Evolutionary conservation across 352 stramenopile genomes (phyloP).

Genomic region (Phytopythium kandeliae): DNA sequence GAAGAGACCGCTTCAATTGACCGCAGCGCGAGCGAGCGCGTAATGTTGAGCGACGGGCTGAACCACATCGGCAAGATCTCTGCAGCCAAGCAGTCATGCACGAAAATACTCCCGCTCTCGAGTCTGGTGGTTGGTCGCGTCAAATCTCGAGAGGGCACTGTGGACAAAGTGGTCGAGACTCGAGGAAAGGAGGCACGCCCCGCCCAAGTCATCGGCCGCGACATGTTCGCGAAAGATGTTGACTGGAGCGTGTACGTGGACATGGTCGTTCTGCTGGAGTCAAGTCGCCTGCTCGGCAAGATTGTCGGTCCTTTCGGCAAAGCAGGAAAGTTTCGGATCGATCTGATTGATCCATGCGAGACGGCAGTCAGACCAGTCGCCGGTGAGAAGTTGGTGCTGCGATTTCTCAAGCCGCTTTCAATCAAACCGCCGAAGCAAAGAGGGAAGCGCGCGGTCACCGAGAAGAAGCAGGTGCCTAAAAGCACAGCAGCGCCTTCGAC

Average conservation of each 20-base stretch:
- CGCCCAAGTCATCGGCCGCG: slow-evolving; percentile 46
- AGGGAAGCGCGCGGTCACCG: slow-evolving; percentile 1
- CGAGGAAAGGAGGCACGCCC: slow-evolving; percentile 3
- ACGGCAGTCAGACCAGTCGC: slow-evolving; percentile 7
- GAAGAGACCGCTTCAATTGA: slow-evolving; percentile 6
- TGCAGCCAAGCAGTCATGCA: too few species aligned
- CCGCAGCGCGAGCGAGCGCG: not conserved
- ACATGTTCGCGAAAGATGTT: slow-evolving; percentile 77
- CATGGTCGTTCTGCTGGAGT: slow-evolving; percentile 40
- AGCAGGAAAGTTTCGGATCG: slow-evolving; percentile 66
- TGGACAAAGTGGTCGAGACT: slow-evolving; percentile 44
- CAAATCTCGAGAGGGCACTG: slow-evolving; percentile 48
- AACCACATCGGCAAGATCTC: too few species aligned
- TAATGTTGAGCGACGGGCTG: not conserved
- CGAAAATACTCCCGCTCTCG: slow-evolving; percentile 7
- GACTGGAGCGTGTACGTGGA: slow-evolving; percentile 60
- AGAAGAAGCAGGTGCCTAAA: not conserved
- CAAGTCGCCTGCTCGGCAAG: slow-evolving; percentile 24
- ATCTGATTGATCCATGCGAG: slow-evolving; percentile 11
- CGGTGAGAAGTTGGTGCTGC: slow-evolving; percentile 47
- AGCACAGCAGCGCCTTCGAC: not conserved
- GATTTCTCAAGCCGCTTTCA: slow-evolving; percentile 47
- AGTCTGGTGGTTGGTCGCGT: slow-evolving; percentile 50
- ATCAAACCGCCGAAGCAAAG: slow-evolving; percentile 34
- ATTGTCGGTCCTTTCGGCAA: slow-evolving; percentile 80